Base-by-base conservation (phyloP, 2,329 filamentous ascomycete genomes). In the Cadophora gregata region DNA sequence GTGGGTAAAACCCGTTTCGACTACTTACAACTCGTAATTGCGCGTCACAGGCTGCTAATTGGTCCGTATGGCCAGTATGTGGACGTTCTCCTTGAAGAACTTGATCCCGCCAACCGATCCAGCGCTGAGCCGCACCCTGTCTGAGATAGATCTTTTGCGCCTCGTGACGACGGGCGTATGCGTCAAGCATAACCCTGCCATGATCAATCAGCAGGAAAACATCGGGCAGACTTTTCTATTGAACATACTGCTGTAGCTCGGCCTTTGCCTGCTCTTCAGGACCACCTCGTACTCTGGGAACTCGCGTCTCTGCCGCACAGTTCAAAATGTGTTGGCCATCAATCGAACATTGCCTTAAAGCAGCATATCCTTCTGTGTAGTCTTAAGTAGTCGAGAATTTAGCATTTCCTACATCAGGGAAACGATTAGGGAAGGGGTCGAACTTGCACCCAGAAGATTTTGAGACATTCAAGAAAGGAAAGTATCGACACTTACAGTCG, bases 291-390 rank as follows among this genome's bases (percentile, higher is more conserved):
- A 83, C 77, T 53, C 80, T 78, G 4, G 87, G 86, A 14, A 89
- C 86, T 62, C 80, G 81, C 19, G 86, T 86, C 76, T 90, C 88
- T 48, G 87, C 87, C 25, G 85, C 86, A 72, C 85, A 87, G 74
- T 89, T 86, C 68, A 90, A 82, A 70, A 90, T 89, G 77, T 88
- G 82, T 74, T 88, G 86, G 7, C 87, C 87, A 72, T 90, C 88
- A 50, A 88, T 74, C 60, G 83, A 80, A 78, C 87, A 89, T 78
- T 90, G 87, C 50, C 87, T 84, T 61, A 90, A 79, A 19, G 83
- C 83, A 4, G 84, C 82, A 86, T 86, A 90, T 25, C 87, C 88
- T 69, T 88, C 86, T 14, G 86, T 87, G 14, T 42, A 42, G 38
- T 42, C 38, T n/a, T 42, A 42, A 16, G 77, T 87, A 16, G 12